These are phyloP conservation scores for Trichosporon asahii DNA, from an alignment of 1,284 basidiomycete genomes.

Conservation along the genomic window DNA sequence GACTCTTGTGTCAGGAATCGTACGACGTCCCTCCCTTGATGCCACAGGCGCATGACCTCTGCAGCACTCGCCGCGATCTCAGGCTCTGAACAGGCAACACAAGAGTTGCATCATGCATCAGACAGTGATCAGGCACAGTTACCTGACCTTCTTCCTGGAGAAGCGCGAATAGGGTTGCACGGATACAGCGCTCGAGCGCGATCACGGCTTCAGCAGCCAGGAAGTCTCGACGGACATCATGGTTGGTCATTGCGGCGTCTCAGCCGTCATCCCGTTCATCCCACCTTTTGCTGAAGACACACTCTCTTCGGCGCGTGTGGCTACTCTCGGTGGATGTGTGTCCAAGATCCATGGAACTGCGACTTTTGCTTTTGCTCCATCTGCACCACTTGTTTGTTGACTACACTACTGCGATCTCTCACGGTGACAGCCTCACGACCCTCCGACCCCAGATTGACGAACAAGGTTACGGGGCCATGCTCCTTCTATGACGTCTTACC, in stretches of 20 bases:
- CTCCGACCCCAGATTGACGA: background rate
- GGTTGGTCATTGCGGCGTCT: background rate
- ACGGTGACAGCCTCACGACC: background rate
- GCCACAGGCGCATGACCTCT: background rate
- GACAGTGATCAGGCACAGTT: background rate
- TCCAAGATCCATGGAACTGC: background rate
- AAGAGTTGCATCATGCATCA: slow-evolving; percentile 1
- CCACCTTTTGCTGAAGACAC: no score
- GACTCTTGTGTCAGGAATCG: background rate
- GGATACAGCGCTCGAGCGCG: background rate
- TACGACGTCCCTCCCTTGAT: background rate
- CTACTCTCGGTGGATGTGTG: background rate
- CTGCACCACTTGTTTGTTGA: background rate
- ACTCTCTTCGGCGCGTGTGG: no score
- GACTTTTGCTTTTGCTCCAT: background rate
- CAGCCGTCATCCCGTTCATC: background rate
- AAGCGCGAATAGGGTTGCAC: background rate
- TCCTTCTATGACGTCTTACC: background rate
- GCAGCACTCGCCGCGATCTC: background rate
- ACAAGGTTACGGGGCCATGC: background rate
- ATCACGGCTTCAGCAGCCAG: background rate
- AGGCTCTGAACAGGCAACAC: background rate
- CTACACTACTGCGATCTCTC: background rate
- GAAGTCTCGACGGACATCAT: background rate
- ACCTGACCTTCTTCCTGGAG: background rate